phyloP scores from a whole-genome alignment of 306 rosid species.

The Malus sylvestris region DNA sequence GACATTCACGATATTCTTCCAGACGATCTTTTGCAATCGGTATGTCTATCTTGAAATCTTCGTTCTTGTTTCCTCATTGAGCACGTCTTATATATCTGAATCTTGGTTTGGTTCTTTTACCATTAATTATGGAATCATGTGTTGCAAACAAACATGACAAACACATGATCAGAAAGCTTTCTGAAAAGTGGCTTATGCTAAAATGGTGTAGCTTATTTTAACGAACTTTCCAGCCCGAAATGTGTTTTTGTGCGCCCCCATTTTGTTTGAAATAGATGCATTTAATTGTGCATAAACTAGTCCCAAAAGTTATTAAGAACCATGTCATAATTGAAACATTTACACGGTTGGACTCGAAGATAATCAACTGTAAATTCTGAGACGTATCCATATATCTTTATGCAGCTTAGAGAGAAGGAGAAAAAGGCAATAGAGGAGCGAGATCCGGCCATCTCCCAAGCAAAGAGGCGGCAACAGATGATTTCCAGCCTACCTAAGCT shows the following conservation, averaged over 20 bases:
- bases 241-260: neutral
- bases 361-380: neutral
- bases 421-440: slow-evolving; percentile 54
- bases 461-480: slow-evolving; percentile 55
- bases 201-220: neutral
- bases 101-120: neutral
- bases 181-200: neutral
- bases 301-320: neutral
- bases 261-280: neutral
- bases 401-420: slow-evolving; percentile 79
- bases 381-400: slow-evolving; percentile 11
- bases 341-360: neutral
- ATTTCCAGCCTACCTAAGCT: slow-evolving; percentile 68
- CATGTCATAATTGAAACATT: neutral
- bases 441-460: slow-evolving; percentile 64
- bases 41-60: slow-evolving; percentile 25
- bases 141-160: neutral
- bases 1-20: slow-evolving; percentile 53
- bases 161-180: neutral
- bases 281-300: neutral
- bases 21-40: slow-evolving; percentile 58
- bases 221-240: neutral
- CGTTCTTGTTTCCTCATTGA: neutral
- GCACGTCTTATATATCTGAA: neutral
- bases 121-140: neutral